Evolutionary conservation across 768 basidiomycete genomes (phyloP), one percentile per base, ranked within the genome.

Genomic region (Strobilomyces dryophilus): DNA sequence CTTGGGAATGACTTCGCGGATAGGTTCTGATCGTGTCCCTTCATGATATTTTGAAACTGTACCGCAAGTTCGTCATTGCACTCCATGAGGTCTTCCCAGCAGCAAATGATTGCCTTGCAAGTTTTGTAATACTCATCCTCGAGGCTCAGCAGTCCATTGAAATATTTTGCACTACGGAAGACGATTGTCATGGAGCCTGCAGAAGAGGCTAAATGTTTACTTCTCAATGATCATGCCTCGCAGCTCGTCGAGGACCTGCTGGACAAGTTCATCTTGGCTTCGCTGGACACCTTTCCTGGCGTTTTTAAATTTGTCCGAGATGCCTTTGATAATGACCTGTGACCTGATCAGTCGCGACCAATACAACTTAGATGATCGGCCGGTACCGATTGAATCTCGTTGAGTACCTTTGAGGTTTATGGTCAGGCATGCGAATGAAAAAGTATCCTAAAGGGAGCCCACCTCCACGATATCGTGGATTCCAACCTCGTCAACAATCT

Each of bases 71-170:
- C 68, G 36, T 74, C 67, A 39, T 72, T 73, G 35, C 67, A 64
- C 52, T 76, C 73, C 46, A 70, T 66, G 50, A 78, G 65, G 17
- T 76, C 76, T 36, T 79, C 77, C 55, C 77, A 69, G 18, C 67
- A 68, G 44, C 62, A 58, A 45, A 73, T 62, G 34, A 81, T 66
- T 29, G 72, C 67, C 40, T 71, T 69, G 52, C 77, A 72, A 49
- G 73, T 70, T 24, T 54, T 65, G 35, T 77, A 71, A 57, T 84
- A 85, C 49, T 78, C 76, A 49, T 75, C 73, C 59, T 84, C 81
- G 17, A 85, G 73, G 49, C 76, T 74, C 29, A 85, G 75, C 29
- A 87, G 65, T 14, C 56, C 64, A 59, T 84, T 81, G 65, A 79
- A 83, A 58, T 80, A 75, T 18, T 57, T 65, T 39, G 73, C 72